Base-by-base conservation (phyloP, 768 basidiomycete genomes). In the Leucocoprinus sp. region DNA sequence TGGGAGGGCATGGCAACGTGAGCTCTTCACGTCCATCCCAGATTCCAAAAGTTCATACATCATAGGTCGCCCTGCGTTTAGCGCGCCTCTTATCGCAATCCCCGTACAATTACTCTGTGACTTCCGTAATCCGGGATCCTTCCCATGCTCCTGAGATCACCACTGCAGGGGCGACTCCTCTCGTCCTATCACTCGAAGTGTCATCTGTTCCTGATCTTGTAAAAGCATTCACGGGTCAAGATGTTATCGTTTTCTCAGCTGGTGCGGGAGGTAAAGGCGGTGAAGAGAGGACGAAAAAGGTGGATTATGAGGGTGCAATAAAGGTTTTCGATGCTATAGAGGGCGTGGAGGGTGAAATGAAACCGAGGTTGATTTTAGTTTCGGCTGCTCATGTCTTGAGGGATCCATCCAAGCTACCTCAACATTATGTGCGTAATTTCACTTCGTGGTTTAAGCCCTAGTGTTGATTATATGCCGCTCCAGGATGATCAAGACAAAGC, bases 241-340 rank as follows among this genome's bases (percentile, higher is more conserved):
- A 71, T 42, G 60, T 72, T 5, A 67, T 75, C 12, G 71, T 71
- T 50, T 73, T 71, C 49, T 64, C 65, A 27, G 71, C 71, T 3
- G 71, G 71, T 0, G 75, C 81, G 0, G 80, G 80, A 0, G 77
- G 77, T 0, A 77, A 76, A 52, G 80, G 77, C 5, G 73, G 72
- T 0, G 64, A 67, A 28, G 75, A 76, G 52, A 56, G 74, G 26
- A 81, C 76, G 3, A 72, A 70, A 55, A 66, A 64, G 22, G 80
- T 83, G 5, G 74, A 76, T 52, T 77, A 74, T 52, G 75, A 80
- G 39, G 82, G 80, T 7, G 80, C 80, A 0, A 50, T 85, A 28
- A 84, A 84, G 60, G 72, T 82, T 2, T 84, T 78, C 53, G 82
- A 84, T 55, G 82, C 80, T 0, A 65, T 85, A 40, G 82, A 83